phyloP scores from a whole-genome alignment of 1,284 basidiomycete species.

The Puccinia novopanici region DNA sequence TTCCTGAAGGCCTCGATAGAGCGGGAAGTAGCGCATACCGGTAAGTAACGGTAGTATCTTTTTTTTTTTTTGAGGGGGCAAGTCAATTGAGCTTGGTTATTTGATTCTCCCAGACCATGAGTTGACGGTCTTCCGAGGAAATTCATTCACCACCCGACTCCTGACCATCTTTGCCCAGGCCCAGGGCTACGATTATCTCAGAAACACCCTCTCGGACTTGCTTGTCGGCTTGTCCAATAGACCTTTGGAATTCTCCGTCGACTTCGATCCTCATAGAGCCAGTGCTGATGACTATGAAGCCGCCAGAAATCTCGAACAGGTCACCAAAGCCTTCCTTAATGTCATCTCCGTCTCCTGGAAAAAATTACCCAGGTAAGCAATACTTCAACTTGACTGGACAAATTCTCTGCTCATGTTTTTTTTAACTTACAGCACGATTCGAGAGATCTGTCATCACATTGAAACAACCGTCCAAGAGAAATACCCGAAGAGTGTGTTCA shows the following conservation, averaged over 20 bases:
- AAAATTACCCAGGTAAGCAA: slow-evolving; percentile 70
- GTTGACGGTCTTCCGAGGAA: slow-evolving; percentile 76
- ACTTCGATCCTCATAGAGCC: slow-evolving; percentile 68
- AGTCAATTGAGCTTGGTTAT: not conserved
- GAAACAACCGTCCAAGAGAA: slow-evolving; percentile 70
- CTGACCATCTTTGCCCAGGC: slow-evolving; percentile 79
- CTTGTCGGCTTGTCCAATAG: slow-evolving; percentile 72
- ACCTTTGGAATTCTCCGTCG: slow-evolving; percentile 74
- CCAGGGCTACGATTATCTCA: slow-evolving; percentile 83
- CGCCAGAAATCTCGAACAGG: slow-evolving; percentile 67
- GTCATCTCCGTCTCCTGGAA: slow-evolving; percentile 73
- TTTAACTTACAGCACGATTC: slow-evolving; percentile 70
- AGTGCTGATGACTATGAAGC: slow-evolving; percentile 49
- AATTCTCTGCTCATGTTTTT: not conserved
- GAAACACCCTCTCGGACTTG: slow-evolving; percentile 73
- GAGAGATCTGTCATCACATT: slow-evolving; percentile 82
- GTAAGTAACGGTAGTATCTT: slow-evolving; percentile 60
- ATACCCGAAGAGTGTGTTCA: slow-evolving; percentile 59
- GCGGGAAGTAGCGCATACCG: slow-evolving; percentile 74
- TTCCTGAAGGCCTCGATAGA: slow-evolving; percentile 81
- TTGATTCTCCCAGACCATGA: slow-evolving; percentile 67
- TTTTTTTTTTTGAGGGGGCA: no score
- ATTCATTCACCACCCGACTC: slow-evolving; percentile 80
- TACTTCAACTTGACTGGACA: not conserved
- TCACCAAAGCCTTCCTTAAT: slow-evolving; percentile 74